Base-by-base conservation (phyloP, 169 alveolate genomes). In the Cryptosporidium viatorum region DNA sequence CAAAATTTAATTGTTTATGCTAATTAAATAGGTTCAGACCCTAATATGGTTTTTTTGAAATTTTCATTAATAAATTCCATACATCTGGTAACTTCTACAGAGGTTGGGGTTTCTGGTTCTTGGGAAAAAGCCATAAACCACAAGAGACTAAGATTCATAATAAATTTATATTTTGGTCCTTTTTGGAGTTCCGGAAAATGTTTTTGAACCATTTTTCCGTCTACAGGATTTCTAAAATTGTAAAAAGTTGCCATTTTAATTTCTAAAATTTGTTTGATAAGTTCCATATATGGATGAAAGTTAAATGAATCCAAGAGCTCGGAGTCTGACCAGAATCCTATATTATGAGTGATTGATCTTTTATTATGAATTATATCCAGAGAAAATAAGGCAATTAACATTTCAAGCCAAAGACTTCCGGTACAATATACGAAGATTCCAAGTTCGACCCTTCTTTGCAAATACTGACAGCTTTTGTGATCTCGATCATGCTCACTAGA, bases 121-220 rank as follows among this genome's bases (percentile, higher is more conserved):
- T 80, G 50, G 23, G 89, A 26, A 39, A 80, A 80, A 10, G 89
- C 89, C 37, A 80, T 10, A 50, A 59, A 62, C 89, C 89, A 80
- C 21, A 80, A 62, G 8, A 43, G 23, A 1, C 75, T 37, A 12
- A 65, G 29, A 48, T 65, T 65, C 6, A 80, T 62, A 23, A 80
- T 60, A n/a, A 31, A 59, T 48, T 39, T 80, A 65, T 62, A 80
- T 62, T 62, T 80, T 59, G 89, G 89, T 18, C 89, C 89, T 50
- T 80, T 80, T 80, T 29, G 18, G 3, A 80, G 41, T 16, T 80
- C 35, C 6, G 89, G 75, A 39, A 80, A 80, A n/a, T 62, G 73
- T 5, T 18, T 39, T 8, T 23, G 9, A 18, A 80, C 43, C 48
- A 80, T 7, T 21, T 80, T 41, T 35, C 89, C 89, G 14, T 80